These are phyloP conservation scores for Mallotus repandus DNA, from an alignment of 441 rosid species.

Conservation along the genomic window DNA sequence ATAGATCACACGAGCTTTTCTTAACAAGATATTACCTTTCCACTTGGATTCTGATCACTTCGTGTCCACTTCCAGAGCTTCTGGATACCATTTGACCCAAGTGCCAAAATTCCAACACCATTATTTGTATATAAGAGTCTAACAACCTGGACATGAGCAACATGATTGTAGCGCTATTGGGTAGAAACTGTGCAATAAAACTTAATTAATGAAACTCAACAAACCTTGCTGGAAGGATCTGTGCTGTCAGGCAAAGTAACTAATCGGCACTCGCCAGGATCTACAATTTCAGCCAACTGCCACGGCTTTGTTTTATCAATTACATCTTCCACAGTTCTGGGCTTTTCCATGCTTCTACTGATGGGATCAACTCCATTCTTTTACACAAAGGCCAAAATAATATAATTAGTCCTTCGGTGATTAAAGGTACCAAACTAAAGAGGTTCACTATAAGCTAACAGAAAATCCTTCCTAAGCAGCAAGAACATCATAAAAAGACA, in stretches of 20 bases:
- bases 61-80: constrained; percentile 90
- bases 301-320: constrained; percentile 66
- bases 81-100: constrained; percentile 78
- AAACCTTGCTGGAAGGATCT: constrained; percentile 77
- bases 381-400: constrained; percentile 22
- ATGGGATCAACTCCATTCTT: constrained; percentile 78
- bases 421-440: constrained; percentile 1
- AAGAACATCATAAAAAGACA: constrained; percentile 14
- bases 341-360: constrained; percentile 60
- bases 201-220: constrained; percentile 15
- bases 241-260: constrained; percentile 60
- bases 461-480: not conserved
- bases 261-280: constrained; percentile 56
- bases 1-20: constrained; percentile 1
- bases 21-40: constrained; percentile 50
- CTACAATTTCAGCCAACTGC: constrained; percentile 70
- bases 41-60: constrained; percentile 76
- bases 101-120: constrained; percentile 82
- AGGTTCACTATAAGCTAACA: not conserved
- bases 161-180: constrained; percentile 17
- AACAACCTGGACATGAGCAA: constrained; percentile 49
- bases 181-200: constrained; percentile 8
- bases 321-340: constrained; percentile 55
- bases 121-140: constrained; percentile 87
- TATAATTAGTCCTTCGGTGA: constrained; percentile 17